Base-by-base conservation (phyloP, 768 basidiomycete species). In the Suillus placidus region DNA sequence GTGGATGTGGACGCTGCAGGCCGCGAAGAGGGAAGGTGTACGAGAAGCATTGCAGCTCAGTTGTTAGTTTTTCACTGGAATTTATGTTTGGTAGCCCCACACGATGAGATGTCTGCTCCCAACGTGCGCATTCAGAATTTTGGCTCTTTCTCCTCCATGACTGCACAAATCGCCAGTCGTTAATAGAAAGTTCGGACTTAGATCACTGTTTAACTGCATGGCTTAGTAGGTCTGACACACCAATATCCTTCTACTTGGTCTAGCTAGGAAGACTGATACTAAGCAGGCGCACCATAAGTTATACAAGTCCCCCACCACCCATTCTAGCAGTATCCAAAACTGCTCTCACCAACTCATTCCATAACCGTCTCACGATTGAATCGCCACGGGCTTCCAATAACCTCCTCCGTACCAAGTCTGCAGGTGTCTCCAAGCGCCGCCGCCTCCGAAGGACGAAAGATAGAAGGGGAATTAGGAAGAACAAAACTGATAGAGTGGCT, bases 261-360 rank as follows among this genome's bases (percentile, higher is more conserved):
- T 43, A 8, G 20, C 18, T 43, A 20, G 42, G 20, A 9, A 43
- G 42, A 20, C 18, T 20, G 8, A 43, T 20, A 43, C 45, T n/a
- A 10, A 45, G 45, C 20, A 45, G 4, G 10, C 45, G 2, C 45
- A 5, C 16, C 18, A 8, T 10, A 26, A 12, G 55, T 78, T 75
- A 91, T 51, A 89, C 88, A 67, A 92, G 76, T n/a, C 91, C 91
- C 68, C 89, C 85, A n/a, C 90, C 91, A 3, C 87, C 91, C 91
- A 93, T 93, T 70, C 81, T 83, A 35, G 90, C 82, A 4, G 89
- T 89, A 77, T 93, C 91, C 58, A 77, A 74, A 20, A 93, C 79
- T 7, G 82, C 86, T 49, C 82, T 80, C 4, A 84, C 68, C 8
- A 84, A 70, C 69, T 86, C 86, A n/a, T 75, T 74, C 86, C 88